Evolutionary conservation across 345 rosid species (phyloP), one percentile per base, ranked within the genome.

Genomic region (Eucalyptus cloeziana): DNA sequence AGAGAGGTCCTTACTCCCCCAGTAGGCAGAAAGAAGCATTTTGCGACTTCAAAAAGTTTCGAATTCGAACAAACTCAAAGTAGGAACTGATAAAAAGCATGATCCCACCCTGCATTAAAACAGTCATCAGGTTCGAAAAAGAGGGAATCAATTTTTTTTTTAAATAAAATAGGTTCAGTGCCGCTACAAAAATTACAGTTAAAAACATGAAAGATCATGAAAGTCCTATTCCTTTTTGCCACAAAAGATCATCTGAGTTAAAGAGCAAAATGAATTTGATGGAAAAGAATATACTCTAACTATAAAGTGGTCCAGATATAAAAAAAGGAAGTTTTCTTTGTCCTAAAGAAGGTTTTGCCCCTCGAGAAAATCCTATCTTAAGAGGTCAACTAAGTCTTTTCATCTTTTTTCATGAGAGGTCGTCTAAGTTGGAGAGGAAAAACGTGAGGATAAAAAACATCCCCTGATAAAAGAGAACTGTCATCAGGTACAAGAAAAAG

Each of bases 11-110:
- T 95, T 90, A 98, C 99, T 98, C 99, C 88, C 96, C 96, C 90
- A 98, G 93, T 50, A 93, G 94, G 90, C 99, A 98, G 92, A 97
- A 96, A 64, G 99, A 96, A 89, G 99, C 95, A 90, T 94, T 93
- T 91, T 97, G 99, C 37, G 96, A 93, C 94, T 95, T 97, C 91
- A 98, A 88, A 91, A 95, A 98, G 89, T 97, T 98, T 52, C 98
- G 94, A 88, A 98, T 88, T 86, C 97, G 94, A 87, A 98, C 96
- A 91, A 91, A 96, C 89, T 98, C 99, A 67, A 96, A 97, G 93
- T 97, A 98, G 87, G 99, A 96, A 91, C 96, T 94, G 87, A 92
- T 90, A 90, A 98, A 98, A 86, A 98, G 92, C 98, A 98, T 93
- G 86, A 95, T 93, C 87, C 99, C 98, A 6, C 98, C 98, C 99